Base-by-base conservation (phyloP, 2,329 filamentous ascomycete species). In the Fusarium sp. region DNA sequence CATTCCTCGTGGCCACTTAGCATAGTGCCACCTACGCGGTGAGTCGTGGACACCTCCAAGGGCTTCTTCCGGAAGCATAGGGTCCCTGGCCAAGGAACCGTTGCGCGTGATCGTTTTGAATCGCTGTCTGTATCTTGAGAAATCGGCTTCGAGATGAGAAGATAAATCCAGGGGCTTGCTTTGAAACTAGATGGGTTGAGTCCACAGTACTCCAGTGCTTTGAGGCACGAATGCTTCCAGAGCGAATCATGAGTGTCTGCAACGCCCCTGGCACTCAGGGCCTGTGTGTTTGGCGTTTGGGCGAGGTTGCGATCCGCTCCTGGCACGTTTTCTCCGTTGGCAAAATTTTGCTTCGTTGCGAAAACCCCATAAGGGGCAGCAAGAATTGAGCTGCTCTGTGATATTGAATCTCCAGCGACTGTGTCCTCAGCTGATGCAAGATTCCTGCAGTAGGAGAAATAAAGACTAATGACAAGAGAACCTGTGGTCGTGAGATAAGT, bases 401-500 rank as follows among this genome's bases (percentile, higher is more conserved):
- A 74, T 6, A 78, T 75, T 5, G 79, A 64, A 36, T 76, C 78
- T 12, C 77, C 71, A 12, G 75, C 74, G 29, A 79, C 59, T 7
- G 73, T 72, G 58, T 85, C 80, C 13, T 81, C 79, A 19, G 82
- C 74, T 2, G 78, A 78, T 12, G 79, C 70, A 35, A 87, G 72
- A 7, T 81, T 83, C 34, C 79, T 75, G 38, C 83, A 80, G 35
- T 78, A 70, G 4, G 81, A 78, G 44, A 85, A 77, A 35, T 76
- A 77, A 25, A 87, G 68, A 38, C 78, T 80, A 25, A 86, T 75
- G 12, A 87, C 73, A 7, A 88, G 74, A 10, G 79, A 79, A 3
- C 85, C 85, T 0, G 82, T 83, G 2, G 83, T 86, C 6, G 85
- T 87, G 46, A 87, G 70, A 60, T 85, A 84, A 8, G 82, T 78